phyloP scores from a whole-genome alignment of 495 filamentous ascomycete genomes.

The Hypoxylon fuscum region DNA sequence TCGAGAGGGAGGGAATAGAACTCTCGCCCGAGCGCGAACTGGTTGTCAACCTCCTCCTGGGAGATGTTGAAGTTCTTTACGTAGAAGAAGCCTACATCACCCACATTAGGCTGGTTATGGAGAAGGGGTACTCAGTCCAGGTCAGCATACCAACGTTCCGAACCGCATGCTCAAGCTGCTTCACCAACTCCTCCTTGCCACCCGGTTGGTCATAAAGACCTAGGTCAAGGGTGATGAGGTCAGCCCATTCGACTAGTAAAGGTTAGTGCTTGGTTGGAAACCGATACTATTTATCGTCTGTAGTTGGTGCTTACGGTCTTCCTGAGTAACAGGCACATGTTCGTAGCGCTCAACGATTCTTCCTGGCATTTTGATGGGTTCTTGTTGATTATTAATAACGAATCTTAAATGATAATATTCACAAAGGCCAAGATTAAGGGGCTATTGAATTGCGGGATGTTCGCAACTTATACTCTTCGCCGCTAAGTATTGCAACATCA shows the following conservation, averaged over 20 bases:
- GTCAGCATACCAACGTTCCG: conserved; percentile 57
- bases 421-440: no score
- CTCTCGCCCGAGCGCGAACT: conserved; percentile 66
- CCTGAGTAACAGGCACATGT: conserved; percentile 59
- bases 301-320: conserved; percentile 47
- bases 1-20: conserved; percentile 64
- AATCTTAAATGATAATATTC: neutral
- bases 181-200: conserved; percentile 63
- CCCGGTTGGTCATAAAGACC: conserved; percentile 59
- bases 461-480: conserved; percentile 16
- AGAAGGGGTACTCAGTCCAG: neutral
- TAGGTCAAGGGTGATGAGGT: conserved; percentile 65
- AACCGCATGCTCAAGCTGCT: conserved; percentile 66
- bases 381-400: conserved; percentile 2
- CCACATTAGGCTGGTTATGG: neutral
- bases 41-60: conserved; percentile 67
- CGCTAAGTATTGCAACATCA: neutral
- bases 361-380: conserved; percentile 49
- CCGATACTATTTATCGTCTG: neutral
- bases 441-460: no score
- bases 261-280: conserved; percentile 20
- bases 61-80: conserved; percentile 67
- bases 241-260: conserved; percentile 60
- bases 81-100: conserved; percentile 61
- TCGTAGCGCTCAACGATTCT: conserved; percentile 56